Evolutionary conservation across 73 alveolate genomes (phyloP).

Genomic region (Chromera velia): DNA sequence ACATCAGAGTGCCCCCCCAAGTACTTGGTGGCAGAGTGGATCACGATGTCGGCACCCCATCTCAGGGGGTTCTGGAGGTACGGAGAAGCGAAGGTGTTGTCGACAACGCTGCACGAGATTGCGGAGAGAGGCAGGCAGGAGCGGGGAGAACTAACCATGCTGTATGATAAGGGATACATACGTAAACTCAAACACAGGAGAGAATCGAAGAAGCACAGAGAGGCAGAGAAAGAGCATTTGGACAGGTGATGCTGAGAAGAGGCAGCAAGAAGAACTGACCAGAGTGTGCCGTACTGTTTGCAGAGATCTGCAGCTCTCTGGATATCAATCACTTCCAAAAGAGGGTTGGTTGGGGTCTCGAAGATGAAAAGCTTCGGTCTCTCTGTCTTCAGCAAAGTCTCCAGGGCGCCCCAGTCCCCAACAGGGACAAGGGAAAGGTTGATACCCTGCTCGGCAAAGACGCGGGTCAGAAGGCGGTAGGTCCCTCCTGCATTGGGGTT

Average conservation of each 20-base stretch:
- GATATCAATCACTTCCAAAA: conserved; percentile 37
- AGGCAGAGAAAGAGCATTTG: too few species aligned
- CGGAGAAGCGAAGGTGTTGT: conserved; percentile 50
- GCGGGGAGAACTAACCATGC: too few species aligned
- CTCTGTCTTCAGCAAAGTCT: background rate
- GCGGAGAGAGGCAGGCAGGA: too few species aligned
- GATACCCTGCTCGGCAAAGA: background rate
- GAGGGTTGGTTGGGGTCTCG: conserved; percentile 60
- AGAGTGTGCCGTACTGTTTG: conserved; percentile 6
- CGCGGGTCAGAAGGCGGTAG: background rate
- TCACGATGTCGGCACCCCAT: conserved; percentile 50
- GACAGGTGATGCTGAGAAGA: too few species aligned
- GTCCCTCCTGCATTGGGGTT: too few species aligned
- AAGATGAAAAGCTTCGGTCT: conserved; percentile 38
- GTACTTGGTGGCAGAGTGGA: conserved; percentile 51
- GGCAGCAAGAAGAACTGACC: too few species aligned
- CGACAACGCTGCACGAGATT: conserved; percentile 49
- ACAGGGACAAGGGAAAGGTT: background rate
- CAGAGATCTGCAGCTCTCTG: conserved; percentile 20
- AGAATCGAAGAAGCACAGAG: too few species aligned
- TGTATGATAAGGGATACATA: too few species aligned
- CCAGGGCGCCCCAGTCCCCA: background rate
- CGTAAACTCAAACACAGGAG: too few species aligned
- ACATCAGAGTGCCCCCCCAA: conserved; percentile 61
- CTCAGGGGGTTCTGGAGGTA: conserved; percentile 40